Evolutionary conservation across 2,329 filamentous ascomycete genomes (phyloP).

Genomic region (Triangularia verruculosa): DNA sequence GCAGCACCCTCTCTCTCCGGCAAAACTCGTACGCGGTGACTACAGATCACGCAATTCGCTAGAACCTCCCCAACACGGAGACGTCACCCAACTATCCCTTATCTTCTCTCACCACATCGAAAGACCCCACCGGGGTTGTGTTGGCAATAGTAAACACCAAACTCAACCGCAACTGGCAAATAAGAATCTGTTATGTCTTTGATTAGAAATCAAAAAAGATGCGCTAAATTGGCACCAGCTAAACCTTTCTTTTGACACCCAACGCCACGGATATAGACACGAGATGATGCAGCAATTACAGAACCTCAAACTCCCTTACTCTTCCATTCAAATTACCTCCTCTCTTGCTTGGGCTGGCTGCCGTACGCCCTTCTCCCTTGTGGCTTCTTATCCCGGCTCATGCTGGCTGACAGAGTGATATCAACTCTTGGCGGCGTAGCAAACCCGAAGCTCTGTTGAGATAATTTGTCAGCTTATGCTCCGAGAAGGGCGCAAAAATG

Average conservation of each 20-base stretch:
- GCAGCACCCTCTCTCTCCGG: neutral
- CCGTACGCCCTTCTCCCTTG: conserved; percentile 68
- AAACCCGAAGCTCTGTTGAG: conserved; percentile 67
- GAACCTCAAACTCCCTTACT: neutral
- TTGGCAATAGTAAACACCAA: neutral
- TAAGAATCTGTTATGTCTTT: neutral
- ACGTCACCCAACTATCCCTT: no score
- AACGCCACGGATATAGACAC: conserved; percentile 6
- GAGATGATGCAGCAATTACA: conserved; percentile 1
- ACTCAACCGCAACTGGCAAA: neutral
- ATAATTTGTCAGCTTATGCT: conserved; percentile 9
- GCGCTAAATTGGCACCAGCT: neutral
- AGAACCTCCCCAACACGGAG: neutral
- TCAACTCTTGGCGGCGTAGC: conserved; percentile 73
- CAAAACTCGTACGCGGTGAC: neutral
- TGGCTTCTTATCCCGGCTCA: conserved; percentile 70
- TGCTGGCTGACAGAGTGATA: conserved; percentile 71
- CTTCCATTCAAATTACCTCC: neutral
- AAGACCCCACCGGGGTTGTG: neutral
- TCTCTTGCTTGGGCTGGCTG: conserved; percentile 53
- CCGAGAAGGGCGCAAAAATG: neutral
- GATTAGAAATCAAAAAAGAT: neutral
- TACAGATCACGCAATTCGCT: conserved; percentile 1
- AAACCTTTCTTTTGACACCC: conserved; percentile 10
- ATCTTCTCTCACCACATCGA: no score